Evolutionary conservation across 352 stramenopile genomes (phyloP), one percentile per base, ranked within the genome.

Genomic region (Elongisporangium undulatum): DNA sequence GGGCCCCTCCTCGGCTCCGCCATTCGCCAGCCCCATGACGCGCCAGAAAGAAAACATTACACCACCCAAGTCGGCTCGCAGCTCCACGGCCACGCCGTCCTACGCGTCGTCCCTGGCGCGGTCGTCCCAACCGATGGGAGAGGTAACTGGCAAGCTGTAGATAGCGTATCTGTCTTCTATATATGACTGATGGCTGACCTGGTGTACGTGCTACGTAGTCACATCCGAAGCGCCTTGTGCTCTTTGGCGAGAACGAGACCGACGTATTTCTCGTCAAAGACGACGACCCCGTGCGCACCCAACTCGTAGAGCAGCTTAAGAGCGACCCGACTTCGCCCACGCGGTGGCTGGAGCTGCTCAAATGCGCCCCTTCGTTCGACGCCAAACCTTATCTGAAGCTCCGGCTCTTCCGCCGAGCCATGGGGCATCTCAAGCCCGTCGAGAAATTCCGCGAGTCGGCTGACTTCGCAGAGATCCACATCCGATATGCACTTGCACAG

Each of bases 221-320:
- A n/a, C 63, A 68, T 22, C 59, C 62, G 45, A 53, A 61, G 48
- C 70, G 67, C 19, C 71, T 78, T 49, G 62, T 77, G 41, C 74
- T 75, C 66, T 85, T 88, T 58, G 81, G 79, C 20, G 81, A 91
- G 65, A 77, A 75, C n/a, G 71, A 83, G 45, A 60, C 74, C 45
- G 71, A 81, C 23, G 59, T 91, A 1, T 91, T 89, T 55, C 59
- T 87, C 64, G 67, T 91, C 29, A 72, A 79, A 24, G 67, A 71
- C 48, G 67, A 78, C 1, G 74, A 87, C 51, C 61, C 69, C 51
- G 58, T 58, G 58, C 79, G 82, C 3, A 41, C 69, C 39, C 45
- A 63, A 34, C 68, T 89, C 10, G 72, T 89, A 19, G 54, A 85
- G 10, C 74, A 71, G 52, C 59, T 89, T 5, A 84, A 85, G 64